Evolutionary conservation across 305 asterid genomes (phyloP), one percentile per base, ranked within the genome.

Genomic region (Plantago coronopus): DNA sequence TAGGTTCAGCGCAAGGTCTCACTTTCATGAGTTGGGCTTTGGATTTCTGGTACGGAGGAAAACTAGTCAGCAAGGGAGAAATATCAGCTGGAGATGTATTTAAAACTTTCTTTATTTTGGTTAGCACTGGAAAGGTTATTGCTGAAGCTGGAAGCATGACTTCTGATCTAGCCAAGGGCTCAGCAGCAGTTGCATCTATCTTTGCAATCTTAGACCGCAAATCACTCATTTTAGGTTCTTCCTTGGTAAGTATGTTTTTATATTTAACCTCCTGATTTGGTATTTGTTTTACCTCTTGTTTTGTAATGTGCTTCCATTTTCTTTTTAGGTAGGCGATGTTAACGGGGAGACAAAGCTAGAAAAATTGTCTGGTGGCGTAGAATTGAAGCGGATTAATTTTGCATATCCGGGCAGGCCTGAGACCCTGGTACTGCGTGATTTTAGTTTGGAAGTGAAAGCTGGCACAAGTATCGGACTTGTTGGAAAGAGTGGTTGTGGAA

Each of bases 91-190:
- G 85, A 3, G 97, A 87, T 56, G 97, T 89, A 25, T 89, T 89
- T 66, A 80, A 76, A 54, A 87, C 95, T 12, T 89, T 89, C 75
- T 89, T 89, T 62, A 71, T 89, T 53, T 37, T 89, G 63, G 89
- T 89, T 4, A 86, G 94, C 70, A 89, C 97, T 0, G 94, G 97
- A 8, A 89, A 74, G 63, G 97, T 89, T 38, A 77, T 89, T 37
- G 97, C 97, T 17, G 97, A 89, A 56, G 97, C 97, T 9, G 97
- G 97, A 19, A 89, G 97, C 79, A 89, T 89, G 97, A 89, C 97
- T 48, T 82, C 95, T 19, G 97, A 89, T 78, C 78, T 89, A 0
- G 97, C 82, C 11, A 89, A 84, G 55, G 91, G 97, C 37, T 86
- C 97, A 10, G 84, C 91, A 0, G 95, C 95, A 3, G 66, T 86